A percentile compares a stretch with the other conserved stretches of the same genome.
Conservation (phyloP, 352 stramenopile species). For the Pythium insidiosum region DNA sequence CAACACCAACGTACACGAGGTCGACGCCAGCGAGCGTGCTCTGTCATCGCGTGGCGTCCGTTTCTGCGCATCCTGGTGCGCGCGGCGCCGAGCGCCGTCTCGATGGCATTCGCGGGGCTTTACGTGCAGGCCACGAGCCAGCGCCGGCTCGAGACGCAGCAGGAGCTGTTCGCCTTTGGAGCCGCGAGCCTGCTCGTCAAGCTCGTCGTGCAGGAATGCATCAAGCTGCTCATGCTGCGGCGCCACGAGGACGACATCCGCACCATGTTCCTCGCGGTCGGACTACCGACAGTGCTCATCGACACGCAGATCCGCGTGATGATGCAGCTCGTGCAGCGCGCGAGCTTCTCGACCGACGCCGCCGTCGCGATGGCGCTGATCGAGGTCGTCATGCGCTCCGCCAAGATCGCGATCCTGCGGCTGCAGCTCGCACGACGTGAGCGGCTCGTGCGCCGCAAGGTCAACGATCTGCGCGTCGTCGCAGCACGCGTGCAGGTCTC, state of each 20-base stretch:
- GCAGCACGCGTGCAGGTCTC: neutral
- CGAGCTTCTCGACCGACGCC: slow-evolving; percentile 14
- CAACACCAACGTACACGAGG: neutral
- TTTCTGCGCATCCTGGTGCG: neutral
- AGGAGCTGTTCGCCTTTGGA: slow-evolving; percentile 14
- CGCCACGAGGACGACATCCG: slow-evolving; percentile 23
- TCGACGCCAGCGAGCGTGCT: no score
- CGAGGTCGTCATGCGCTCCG: slow-evolving; percentile 21
- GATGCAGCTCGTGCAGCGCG: slow-evolving; percentile 18
- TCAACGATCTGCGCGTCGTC: neutral
- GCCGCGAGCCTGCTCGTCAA: slow-evolving; percentile 23
- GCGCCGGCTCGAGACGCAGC: slow-evolving; percentile 10
- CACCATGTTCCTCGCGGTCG: slow-evolving; percentile 28
- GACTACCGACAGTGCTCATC: slow-evolving; percentile 29
- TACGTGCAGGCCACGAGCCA: slow-evolving; percentile 23
- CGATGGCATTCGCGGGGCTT: slow-evolving; percentile 8
- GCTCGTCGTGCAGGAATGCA: slow-evolving; percentile 22
- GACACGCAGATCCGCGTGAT: slow-evolving; percentile 35
- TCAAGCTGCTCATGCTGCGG: slow-evolving; percentile 14
- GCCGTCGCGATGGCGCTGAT: slow-evolving; percentile 22
- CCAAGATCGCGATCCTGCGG: slow-evolving; percentile 18
- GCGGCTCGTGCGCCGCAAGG: neutral
- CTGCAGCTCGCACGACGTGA: slow-evolving; percentile 10
- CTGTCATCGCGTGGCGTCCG: neutral
- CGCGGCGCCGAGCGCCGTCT: neutral